Conservation (phyloP, 1,139 yeast genomes). For the Lodderomyces metapsilosis region DNA sequence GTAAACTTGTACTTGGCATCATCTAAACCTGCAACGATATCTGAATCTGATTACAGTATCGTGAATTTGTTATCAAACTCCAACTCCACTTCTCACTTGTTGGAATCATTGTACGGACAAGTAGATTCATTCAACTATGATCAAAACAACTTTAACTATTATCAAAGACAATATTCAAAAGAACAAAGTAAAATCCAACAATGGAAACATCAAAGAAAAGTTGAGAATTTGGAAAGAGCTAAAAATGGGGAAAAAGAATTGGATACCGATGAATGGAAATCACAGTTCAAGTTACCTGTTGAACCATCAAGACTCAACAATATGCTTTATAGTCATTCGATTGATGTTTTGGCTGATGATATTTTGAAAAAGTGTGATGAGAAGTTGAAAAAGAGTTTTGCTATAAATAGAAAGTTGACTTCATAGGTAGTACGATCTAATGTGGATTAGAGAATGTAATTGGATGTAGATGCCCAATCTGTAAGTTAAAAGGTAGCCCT, state of each 20-base stretch:
- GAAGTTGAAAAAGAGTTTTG: slow-evolving; percentile 60
- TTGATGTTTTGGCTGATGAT: slow-evolving; percentile 67
- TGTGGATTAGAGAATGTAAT: not conserved
- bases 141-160: slow-evolving; percentile 79
- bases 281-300: slow-evolving; percentile 63
- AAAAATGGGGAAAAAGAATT: slow-evolving; percentile 57
- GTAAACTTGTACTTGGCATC: slow-evolving; percentile 37
- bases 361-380: slow-evolving; percentile 63
- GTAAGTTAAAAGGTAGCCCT: too few species aligned
- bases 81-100: slow-evolving; percentile 46
- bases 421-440: not conserved
- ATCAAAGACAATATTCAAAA: slow-evolving; percentile 74
- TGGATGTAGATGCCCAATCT: not conserved
- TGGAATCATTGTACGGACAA: slow-evolving; percentile 71
- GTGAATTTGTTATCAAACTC: slow-evolving; percentile 46
- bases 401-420: slow-evolving; percentile 49
- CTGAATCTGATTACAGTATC: slow-evolving; percentile 34
- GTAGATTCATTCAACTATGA: slow-evolving; percentile 80
- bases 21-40: not conserved
- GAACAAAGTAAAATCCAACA: slow-evolving; percentile 69
- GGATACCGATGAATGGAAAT: slow-evolving; percentile 65
- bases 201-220: slow-evolving; percentile 72
- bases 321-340: slow-evolving; percentile 66
- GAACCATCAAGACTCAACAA: slow-evolving; percentile 80
- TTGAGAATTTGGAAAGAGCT: slow-evolving; percentile 62